These are phyloP conservation scores for Thelephora aurantiotincta DNA, from an alignment of 768 basidiomycete species.

Conservation along the genomic window DNA sequence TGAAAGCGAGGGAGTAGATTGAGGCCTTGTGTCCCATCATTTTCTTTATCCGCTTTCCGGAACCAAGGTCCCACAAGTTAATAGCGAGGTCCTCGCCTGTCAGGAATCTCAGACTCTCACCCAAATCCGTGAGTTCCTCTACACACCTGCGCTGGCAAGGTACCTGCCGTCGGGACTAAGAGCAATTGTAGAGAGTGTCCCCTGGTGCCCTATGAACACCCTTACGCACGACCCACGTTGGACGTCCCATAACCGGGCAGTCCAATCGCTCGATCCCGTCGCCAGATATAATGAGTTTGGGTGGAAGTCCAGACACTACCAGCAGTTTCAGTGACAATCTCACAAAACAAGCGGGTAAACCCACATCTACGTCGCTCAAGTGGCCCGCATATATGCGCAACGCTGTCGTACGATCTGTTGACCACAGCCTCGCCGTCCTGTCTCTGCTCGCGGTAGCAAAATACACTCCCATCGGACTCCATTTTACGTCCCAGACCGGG, in stretches of 20 bases:
- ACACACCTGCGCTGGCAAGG: conserved; percentile 74
- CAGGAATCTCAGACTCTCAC: background rate
- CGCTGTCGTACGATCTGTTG: conserved; percentile 78
- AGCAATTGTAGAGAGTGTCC: conserved; percentile 70
- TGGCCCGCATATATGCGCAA: conserved; percentile 92
- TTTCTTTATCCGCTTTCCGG: conserved; percentile 90
- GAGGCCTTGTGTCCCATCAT: conserved; percentile 90
- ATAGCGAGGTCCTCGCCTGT: conserved; percentile 84
- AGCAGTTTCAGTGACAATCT: background rate
- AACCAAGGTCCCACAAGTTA: conserved; percentile 92
- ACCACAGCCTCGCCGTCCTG: conserved; percentile 91
- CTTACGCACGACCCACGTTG: conserved; percentile 88
- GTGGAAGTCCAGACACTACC: conserved; percentile 87
- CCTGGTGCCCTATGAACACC: conserved; percentile 93
- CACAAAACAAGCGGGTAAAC: conserved; percentile 17
- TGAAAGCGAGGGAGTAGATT: conserved; percentile 84
- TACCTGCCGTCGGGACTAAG: conserved; percentile 91
- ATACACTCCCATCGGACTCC: conserved; percentile 98
- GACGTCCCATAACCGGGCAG: conserved; percentile 96
- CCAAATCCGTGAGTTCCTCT: background rate
- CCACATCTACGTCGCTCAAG: conserved; percentile 90
- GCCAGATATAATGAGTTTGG: conserved; percentile 96
- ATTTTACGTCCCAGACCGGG: conserved; percentile 97
- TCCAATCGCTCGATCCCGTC: conserved; percentile 93
- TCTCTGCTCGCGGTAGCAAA: conserved; percentile 94